These are phyloP conservation scores for Trichoderma gamsii DNA, from an alignment of 495 filamentous ascomycete species.

Conservation along the genomic window DNA sequence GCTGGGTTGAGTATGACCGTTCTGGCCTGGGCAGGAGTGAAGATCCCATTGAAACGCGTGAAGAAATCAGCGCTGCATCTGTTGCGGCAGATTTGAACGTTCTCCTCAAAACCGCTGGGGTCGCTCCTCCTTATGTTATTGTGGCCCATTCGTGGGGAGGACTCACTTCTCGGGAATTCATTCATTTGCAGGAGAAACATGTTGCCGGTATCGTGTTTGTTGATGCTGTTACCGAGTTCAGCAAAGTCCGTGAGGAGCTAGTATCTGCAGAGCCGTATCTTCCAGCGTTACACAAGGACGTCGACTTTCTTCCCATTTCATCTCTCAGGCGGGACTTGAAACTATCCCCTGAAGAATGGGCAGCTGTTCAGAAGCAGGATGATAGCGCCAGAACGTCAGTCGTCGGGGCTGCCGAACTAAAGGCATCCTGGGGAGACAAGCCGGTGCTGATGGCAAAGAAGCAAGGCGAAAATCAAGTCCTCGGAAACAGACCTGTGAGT, in stretches of 20 bases:
- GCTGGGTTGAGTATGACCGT: background rate
- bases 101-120: background rate
- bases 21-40: background rate
- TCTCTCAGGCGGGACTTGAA: background rate
- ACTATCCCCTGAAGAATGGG: background rate
- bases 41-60: background rate
- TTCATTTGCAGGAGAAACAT: background rate
- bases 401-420: background rate
- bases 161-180: background rate
- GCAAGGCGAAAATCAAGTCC: background rate
- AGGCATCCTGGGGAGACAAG: background rate
- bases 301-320: background rate
- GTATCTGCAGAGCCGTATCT: background rate
- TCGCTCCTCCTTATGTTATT: background rate
- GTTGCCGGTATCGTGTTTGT: conserved; percentile 1
- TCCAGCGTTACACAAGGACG: background rate
- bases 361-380: background rate
- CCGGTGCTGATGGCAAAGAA: background rate
- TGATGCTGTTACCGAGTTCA: background rate
- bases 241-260: background rate
- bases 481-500: background rate
- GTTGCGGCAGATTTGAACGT: background rate
- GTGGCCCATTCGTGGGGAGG: background rate
- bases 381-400: background rate
- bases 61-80: background rate